Evolutionary conservation across 225 moss, liverwort and hornwort genomes (phyloP).

Genomic region (Pseudoscleropodium purum): DNA sequence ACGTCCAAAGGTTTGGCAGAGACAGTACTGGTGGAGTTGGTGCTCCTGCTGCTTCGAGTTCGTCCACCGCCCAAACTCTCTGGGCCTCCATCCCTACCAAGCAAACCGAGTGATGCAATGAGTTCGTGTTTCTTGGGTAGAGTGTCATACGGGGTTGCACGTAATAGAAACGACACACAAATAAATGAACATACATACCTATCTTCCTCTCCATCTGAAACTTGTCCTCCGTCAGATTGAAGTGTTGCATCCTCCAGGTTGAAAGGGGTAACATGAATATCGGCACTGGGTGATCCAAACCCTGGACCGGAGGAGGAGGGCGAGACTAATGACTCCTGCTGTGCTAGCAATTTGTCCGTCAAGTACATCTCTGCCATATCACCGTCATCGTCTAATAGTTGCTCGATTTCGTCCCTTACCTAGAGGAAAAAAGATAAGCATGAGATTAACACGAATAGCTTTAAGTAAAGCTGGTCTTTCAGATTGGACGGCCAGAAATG

Average conservation of each 20-base stretch:
- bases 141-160: not conserved
- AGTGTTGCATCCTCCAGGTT: constrained; percentile 27
- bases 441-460: not conserved
- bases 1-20: constrained; percentile 81
- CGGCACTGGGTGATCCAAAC: constrained; percentile 36
- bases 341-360: constrained; percentile 75
- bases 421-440: constrained; percentile 4
- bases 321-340: constrained; percentile 60
- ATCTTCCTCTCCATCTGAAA: constrained; percentile 47
- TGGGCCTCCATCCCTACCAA: constrained; percentile 33
- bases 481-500: not conserved
- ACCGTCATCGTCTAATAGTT: constrained; percentile 93
- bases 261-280: not conserved
- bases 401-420: constrained; percentile 99
- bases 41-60: constrained; percentile 50
- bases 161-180: not conserved
- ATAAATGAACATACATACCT: constrained; percentile 22
- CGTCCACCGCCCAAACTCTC: constrained; percentile 22
- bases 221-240: constrained; percentile 30
- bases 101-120: constrained; percentile 4
- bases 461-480: not conserved
- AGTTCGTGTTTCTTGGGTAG: not conserved
- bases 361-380: constrained; percentile 99
- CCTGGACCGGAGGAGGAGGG: constrained; percentile 47
- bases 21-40: constrained; percentile 45